Evolutionary conservation across 2,329 filamentous ascomycete species (phyloP), one percentile per base, ranked within the genome.

Genomic region (Pseudocercospora pini-densiflorae): DNA sequence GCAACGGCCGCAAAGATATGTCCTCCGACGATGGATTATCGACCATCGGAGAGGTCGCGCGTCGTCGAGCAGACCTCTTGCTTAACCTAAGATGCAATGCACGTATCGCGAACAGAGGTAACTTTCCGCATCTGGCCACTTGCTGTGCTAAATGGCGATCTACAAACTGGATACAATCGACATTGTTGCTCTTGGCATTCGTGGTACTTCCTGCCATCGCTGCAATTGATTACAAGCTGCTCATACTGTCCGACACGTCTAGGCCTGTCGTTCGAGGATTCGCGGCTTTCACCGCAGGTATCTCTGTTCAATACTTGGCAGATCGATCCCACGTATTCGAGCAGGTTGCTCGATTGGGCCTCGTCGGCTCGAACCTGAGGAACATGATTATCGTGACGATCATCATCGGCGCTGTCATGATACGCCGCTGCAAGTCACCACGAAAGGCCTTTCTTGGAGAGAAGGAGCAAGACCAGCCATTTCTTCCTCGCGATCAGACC

Each of bases 21-120:
- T 62, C 66, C 33, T 58, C 58, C 85, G 85, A 14, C 9, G 55
- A 68, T 19, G 60, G 60, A 5, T 70, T 88, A 24, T 84, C 86
- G 74, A 79, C 85, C 9, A 76, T 80, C 12, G 78, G 82, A 14
- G 77, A 74, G 27, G 79, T 87, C 29, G 81, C 83, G 1, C 77
- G 78, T 55, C 77, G 77, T 61, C 83, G 85, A 76, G 82, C 84
- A 14, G 83, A 88, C 70, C 74, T 88, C 19, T 74, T 86, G 1
- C 79, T 89, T 59, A 87, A 86, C 65, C 76, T 83, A 29, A 82
- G 83, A 53, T 89, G 87, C 77, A 88, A 88, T 72, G 77, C 80
- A 7, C 78, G 80, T 64, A 73, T 79, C 19, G 77, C 77, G 3
- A 69, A 70, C 12, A 68, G 75, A 16, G 76, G 77, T n/a, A 76